A percentile compares a stretch with the other conserved stretches of the same genome.
These are phyloP conservation scores for Typha latifolia DNA, from an alignment of 176 grass and related monocot species.

Conservation along the genomic window DNA sequence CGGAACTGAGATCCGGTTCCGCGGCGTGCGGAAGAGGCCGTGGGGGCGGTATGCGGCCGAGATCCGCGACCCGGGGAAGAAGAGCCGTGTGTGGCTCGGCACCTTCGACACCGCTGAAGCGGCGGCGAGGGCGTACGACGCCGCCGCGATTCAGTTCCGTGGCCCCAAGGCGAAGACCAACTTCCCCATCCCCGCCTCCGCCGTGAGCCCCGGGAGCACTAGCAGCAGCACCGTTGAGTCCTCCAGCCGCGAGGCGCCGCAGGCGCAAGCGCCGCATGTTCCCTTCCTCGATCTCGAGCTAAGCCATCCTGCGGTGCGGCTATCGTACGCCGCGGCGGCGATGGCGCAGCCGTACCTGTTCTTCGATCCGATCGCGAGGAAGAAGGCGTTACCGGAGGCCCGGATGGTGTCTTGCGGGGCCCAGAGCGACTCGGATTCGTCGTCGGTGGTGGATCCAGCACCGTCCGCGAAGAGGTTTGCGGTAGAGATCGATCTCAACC, in stretches of 20 bases:
- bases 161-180: conserved; percentile 83
- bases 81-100: conserved; percentile 88
- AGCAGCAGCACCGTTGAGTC: conserved; percentile 84
- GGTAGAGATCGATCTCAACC: conserved; percentile 65
- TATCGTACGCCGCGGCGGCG: conserved; percentile 5
- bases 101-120: conserved; percentile 90
- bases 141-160: conserved; percentile 70
- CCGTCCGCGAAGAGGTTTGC: conserved; percentile 15
- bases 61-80: conserved; percentile 70
- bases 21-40: conserved; percentile 77
- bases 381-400: too few relatives aligned
- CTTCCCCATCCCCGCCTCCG: conserved; percentile 37
- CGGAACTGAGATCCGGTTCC: conserved; percentile 53
- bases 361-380: conserved; percentile 33
- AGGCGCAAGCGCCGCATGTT: not conserved
- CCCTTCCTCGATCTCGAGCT: conserved; percentile 46
- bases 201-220: conserved; percentile 13
- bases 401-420: too few relatives aligned
- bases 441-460: conserved; percentile 52
- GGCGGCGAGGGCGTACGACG: conserved; percentile 73
- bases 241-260: conserved; percentile 32
- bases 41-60: conserved; percentile 90
- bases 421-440: conserved; percentile 75
- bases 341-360: conserved; percentile 35
- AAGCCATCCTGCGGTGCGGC: not conserved